Base-by-base conservation (phyloP, 1,139 yeast species). In the Pichia kudriavzevii region DNA sequence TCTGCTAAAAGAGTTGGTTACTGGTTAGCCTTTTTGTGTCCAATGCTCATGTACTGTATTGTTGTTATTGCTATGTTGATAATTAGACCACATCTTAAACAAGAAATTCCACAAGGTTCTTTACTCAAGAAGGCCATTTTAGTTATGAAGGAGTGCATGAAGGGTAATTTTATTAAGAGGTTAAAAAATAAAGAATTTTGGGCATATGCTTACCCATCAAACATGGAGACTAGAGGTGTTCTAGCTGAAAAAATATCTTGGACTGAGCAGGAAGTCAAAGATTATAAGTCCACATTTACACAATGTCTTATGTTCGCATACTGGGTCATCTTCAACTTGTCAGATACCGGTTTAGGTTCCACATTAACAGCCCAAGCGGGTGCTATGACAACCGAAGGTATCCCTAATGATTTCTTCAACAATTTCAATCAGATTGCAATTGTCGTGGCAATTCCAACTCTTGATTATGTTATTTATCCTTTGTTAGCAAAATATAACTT, bases 1-100 rank as follows among this genome's bases (percentile, higher is more conserved):
- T 59, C 74, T 53, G 88, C 79, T 46, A 67, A 75, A 56, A 59
- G 72, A 45, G 67, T 79, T 44, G 91, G 87, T 30, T 81, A 70
- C 63, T 81, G 88, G 87, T 69, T 80, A 28, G 91, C 88, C 2
- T 81, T 67, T 61, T 62, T 79, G 49, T 58, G 72, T 30, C 80
- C 81, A 34, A 68, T 72, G 43, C 53, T 72, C 32, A 52, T 72
- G 44, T 74, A 72, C 16, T 26, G 21, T 6, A 17, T 44, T 22
- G 46, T 42, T 21, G 34, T 42, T 14, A 22, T 44, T 29, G 35
- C 40, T 7, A 44, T 44, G 46, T 18, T 43, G 8, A 9, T 37
- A n/a, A 35, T 40, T 20, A 36, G 37, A n/a, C 42, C 39, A 13
- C 26, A 31, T 16, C 24, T 75, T 42, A 56, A 55, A 38, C 62